phyloP scores from a whole-genome alignment of 371 early-diverging fungal genomes.

The Rhizopus microsporus region DNA sequence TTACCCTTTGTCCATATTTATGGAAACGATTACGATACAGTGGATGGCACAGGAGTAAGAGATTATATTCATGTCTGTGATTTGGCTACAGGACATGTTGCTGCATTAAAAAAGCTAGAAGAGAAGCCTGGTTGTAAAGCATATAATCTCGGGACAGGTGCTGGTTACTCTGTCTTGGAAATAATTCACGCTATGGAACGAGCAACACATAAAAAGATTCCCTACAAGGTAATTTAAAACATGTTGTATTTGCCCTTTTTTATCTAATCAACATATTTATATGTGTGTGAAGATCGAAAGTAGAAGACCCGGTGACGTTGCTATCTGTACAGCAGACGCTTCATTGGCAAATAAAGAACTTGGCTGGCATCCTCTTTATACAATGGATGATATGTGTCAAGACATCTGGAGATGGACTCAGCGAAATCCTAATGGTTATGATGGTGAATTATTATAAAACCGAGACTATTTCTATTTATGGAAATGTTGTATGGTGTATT shows the following conservation, averaged over 20 bases:
- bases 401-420: conserved; percentile 89
- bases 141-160: conserved; percentile 90
- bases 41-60: conserved; percentile 91
- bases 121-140: conserved; percentile 58
- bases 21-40: conserved; percentile 85
- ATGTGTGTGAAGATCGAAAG: conserved; percentile 37
- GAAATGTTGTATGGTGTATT: conserved; percentile 9
- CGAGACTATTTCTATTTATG: conserved; percentile 12
- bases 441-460: conserved; percentile 25
- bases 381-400: conserved; percentile 82
- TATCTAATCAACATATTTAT: background rate
- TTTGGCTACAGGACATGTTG: conserved; percentile 83
- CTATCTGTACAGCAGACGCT: conserved; percentile 78
- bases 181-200: conserved; percentile 79
- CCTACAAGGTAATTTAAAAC: conserved; percentile 49
- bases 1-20: conserved; percentile 73
- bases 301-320: conserved; percentile 85
- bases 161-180: conserved; percentile 76
- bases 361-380: conserved; percentile 71
- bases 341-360: conserved; percentile 69
- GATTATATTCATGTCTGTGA: conserved; percentile 93
- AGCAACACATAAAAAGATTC: conserved; percentile 65
- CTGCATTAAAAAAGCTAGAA: conserved; percentile 72
- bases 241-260: conserved; percentile 10
- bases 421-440: conserved; percentile 71